phyloP scores from a whole-genome alignment of 139 green algal genomes.

The Chlamydomonas sp. region DNA sequence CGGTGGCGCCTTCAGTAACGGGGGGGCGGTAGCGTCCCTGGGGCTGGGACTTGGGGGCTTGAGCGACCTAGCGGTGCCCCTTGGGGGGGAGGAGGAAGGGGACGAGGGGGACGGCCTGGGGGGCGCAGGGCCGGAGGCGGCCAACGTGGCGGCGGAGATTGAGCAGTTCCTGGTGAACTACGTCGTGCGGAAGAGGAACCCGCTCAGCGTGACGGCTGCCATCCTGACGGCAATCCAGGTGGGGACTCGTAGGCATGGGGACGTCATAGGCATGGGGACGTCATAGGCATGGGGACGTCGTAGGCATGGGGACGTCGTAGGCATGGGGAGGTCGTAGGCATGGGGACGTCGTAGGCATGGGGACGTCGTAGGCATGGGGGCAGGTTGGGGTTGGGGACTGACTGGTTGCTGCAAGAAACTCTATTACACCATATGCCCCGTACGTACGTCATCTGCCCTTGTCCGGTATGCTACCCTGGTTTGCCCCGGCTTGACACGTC shows the following conservation, averaged over 20 bases:
- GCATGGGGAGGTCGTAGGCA: neutral
- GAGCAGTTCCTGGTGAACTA: slow-evolving; percentile 39
- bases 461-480: too few species aligned
- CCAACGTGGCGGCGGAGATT: neutral
- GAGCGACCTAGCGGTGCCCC: too few species aligned
- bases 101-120: too few species aligned
- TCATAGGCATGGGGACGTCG: neutral
- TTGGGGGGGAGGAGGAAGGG: too few species aligned
- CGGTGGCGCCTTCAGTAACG: too few species aligned
- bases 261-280: neutral
- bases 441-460: too few species aligned
- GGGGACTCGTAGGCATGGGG: neutral
- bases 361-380: neutral
- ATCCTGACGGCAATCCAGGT: slow-evolving; percentile 25
- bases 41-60: too few species aligned
- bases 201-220: slow-evolving; percentile 15
- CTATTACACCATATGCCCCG: too few species aligned
- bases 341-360: neutral
- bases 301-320: neutral
- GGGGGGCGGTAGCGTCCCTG: too few species aligned
- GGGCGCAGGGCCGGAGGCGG: too few species aligned
- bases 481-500: too few species aligned
- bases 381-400: neutral
- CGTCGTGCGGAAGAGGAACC: slow-evolving; percentile 7
- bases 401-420: too few species aligned